Evolutionary conservation across 495 filamentous ascomycete species (phyloP).

Genomic region (Alectoria sarmentosa): DNA sequence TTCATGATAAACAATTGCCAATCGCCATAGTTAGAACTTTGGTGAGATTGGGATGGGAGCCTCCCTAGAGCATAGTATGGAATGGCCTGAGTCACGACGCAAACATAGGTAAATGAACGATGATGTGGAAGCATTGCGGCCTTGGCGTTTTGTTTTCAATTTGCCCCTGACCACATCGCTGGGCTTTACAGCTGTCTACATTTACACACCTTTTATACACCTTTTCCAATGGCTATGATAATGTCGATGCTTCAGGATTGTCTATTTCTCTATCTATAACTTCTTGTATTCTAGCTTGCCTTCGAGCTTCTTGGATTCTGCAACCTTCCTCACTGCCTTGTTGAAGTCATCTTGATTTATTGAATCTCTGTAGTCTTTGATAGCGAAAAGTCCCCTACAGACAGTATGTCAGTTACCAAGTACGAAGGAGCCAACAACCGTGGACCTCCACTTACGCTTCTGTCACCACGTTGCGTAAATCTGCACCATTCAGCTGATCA

Average conservation of each 20-base stretch:
- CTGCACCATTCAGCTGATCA: constrained; percentile 94
- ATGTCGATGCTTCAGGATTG: constrained; percentile 14
- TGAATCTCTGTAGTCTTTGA: constrained; percentile 92
- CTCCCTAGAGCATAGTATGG: not conserved
- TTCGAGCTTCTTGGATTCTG: constrained; percentile 95
- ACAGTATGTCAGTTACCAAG: not conserved
- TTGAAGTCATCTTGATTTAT: constrained; percentile 99
- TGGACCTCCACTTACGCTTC: constrained; percentile 76
- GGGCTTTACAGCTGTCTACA: too few relatives aligned
- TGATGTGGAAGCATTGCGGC: not conserved
- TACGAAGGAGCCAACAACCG: constrained; percentile 8
- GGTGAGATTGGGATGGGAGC: too few relatives aligned
- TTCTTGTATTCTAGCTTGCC: constrained; percentile 98
- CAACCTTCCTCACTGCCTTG: constrained; percentile 94
- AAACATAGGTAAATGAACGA: too few relatives aligned
- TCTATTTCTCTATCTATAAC: constrained; percentile 50
- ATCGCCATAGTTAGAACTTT: too few relatives aligned
- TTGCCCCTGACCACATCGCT: not conserved
- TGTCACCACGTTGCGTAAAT: constrained; percentile 95
- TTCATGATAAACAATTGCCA: constrained; percentile 3
- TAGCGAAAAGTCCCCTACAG: constrained; percentile 82
- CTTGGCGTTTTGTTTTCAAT: constrained; percentile 9
- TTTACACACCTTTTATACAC: too few relatives aligned
- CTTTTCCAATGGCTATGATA: constrained; percentile 5
- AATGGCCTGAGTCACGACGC: too few relatives aligned